phyloP scores from a whole-genome alignment of 176 grass and related monocot genomes.

The Alopecurus myosuroides region DNA sequence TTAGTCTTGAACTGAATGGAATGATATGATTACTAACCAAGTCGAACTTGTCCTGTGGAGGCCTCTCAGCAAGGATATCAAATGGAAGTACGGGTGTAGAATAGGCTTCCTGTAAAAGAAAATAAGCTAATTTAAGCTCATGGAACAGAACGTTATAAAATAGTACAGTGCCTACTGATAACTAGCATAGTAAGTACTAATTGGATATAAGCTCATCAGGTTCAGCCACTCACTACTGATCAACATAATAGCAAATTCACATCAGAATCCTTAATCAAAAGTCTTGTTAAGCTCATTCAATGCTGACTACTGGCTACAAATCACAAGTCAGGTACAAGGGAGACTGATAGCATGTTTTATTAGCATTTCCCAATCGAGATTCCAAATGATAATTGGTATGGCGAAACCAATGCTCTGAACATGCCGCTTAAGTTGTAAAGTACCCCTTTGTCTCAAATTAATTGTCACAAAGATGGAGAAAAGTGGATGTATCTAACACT shows the following conservation, averaged over 20 bases:
- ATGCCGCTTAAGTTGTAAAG: not conserved
- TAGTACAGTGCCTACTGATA: not conserved
- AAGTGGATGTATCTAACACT: too few relatives aligned
- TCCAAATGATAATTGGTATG: not conserved
- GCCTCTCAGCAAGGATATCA: slow-evolving; percentile 61
- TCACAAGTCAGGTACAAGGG: not conserved
- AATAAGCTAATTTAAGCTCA: slow-evolving; percentile 2
- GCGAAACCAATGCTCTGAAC: not conserved
- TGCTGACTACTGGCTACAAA: not conserved
- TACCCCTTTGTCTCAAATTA: too few relatives aligned
- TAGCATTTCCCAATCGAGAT: not conserved
- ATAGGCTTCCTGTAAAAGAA: slow-evolving; percentile 52
- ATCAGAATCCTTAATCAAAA: not conserved
- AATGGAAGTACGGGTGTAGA: slow-evolving; percentile 50
- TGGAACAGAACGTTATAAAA: not conserved
- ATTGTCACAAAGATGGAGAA: too few relatives aligned
- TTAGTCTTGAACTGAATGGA: not conserved
- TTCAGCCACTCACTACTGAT: not conserved
- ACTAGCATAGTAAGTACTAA: not conserved
- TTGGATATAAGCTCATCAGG: not conserved
- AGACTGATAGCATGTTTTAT: not conserved
- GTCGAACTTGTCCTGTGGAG: slow-evolving; percentile 58
- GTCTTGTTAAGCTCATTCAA: not conserved
- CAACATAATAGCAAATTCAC: not conserved
- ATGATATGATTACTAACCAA: slow-evolving; percentile 44